Percentiles rank a stretch among this genome's conserved stretches.
phyloP scores from a whole-genome alignment of 2,329 filamentous ascomycete species.

The Pseudocercospora musae region DNA sequence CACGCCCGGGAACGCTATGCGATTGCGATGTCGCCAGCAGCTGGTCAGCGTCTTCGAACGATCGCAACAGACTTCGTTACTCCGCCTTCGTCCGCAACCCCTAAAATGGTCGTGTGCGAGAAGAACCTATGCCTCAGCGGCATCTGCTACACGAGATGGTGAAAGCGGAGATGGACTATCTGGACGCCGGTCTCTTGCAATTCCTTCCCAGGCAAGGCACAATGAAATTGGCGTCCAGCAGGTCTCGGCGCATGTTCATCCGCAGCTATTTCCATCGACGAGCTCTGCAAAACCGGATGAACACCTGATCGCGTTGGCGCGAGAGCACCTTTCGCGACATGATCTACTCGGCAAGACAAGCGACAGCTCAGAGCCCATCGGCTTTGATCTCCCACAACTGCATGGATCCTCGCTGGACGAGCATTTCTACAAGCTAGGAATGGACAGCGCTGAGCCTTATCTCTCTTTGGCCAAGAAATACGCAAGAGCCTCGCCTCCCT shows the following conservation, averaged over 20 bases:
- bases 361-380: slow-evolving; percentile 68
- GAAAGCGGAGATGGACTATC: neutral
- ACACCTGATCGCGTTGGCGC: slow-evolving; percentile 74
- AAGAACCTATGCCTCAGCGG: slow-evolving; percentile 26
- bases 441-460: slow-evolving; percentile 83
- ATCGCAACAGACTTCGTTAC: slow-evolving; percentile 37
- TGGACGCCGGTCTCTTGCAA: slow-evolving; percentile 22
- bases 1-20: slow-evolving; percentile 25
- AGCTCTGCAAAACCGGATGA: slow-evolving; percentile 64
- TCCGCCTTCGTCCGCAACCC: slow-evolving; percentile 31
- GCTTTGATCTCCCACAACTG: slow-evolving; percentile 77
- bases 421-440: slow-evolving; percentile 85
- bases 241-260: slow-evolving; percentile 75
- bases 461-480: slow-evolving; percentile 72
- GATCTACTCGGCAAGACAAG: slow-evolving; percentile 88
- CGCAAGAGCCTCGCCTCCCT: slow-evolving; percentile 57
- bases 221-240: slow-evolving; percentile 96
- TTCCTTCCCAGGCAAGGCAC: slow-evolving; percentile 61
- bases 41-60: slow-evolving; percentile 32
- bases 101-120: slow-evolving; percentile 29
- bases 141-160: slow-evolving; percentile 3
- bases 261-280: slow-evolving; percentile 69
- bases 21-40: slow-evolving; percentile 33
- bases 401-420: slow-evolving; percentile 83
- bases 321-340: slow-evolving; percentile 78